Evolutionary conservation across 148 eudicot genomes (phyloP).

Genomic region (Vaccinium vitisidaea): DNA sequence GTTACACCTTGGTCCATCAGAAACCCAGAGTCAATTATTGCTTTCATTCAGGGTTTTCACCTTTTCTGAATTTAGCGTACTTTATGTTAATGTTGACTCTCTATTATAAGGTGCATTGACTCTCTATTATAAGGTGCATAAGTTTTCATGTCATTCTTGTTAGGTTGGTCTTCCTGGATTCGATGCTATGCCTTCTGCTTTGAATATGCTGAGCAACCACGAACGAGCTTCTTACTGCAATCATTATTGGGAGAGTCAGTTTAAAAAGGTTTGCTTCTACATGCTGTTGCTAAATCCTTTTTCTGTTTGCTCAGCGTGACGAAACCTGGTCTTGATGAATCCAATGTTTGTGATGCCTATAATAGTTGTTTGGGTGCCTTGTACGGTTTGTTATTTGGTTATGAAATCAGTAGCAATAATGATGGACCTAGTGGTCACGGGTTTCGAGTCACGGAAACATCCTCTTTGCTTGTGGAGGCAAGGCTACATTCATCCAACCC

Average conservation of each 20-base stretch:
- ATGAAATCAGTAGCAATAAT: neutral
- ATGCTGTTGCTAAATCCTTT: constrained; percentile 2
- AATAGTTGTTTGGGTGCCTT: neutral
- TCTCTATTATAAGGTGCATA: neutral
- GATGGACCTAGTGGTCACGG: neutral
- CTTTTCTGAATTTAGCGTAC: neutral
- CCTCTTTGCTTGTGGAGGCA: neutral
- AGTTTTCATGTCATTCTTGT: constrained; percentile 15
- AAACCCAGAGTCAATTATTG: constrained; percentile 1
- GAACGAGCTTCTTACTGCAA: constrained; percentile 97
- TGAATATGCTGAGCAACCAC: constrained; percentile 92
- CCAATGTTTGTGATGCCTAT: neutral
- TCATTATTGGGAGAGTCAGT: constrained; percentile 90
- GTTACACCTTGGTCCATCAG: constrained; percentile 9
- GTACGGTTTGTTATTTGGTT: neutral
- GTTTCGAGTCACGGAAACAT: neutral
- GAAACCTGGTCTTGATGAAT: neutral
- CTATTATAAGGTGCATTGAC: neutral
- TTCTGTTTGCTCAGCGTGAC: neutral
- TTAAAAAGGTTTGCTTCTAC: constrained; percentile 67
- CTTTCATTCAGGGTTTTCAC: neutral
- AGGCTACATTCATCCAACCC: neutral
- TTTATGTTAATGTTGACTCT: neutral
- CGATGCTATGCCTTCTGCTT: constrained; percentile 96
- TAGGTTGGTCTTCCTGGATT: constrained; percentile 99